A percentile compares a stretch with the other conserved stretches of the same genome.
These are phyloP conservation scores for Fraxinus quadrangulata DNA, from an alignment of 257 asterid species.

Conservation along the genomic window DNA sequence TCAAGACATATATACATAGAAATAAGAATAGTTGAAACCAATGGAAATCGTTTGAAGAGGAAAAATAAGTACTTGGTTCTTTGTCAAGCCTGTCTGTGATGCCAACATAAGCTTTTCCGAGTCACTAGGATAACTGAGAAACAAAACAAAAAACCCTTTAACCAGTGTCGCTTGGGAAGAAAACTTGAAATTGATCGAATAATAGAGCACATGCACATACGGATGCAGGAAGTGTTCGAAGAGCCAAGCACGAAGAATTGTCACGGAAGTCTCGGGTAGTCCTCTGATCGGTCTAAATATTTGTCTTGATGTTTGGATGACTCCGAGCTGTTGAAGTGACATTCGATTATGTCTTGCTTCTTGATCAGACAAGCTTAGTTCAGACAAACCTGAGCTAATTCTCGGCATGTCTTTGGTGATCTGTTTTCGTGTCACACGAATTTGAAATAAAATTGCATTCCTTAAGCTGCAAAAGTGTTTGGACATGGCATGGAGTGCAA, in stretches of 20 bases:
- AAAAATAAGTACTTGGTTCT: slow-evolving; percentile 67
- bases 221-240: slow-evolving; percentile 95
- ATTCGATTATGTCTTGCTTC: slow-evolving; percentile 40
- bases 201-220: slow-evolving; percentile 35
- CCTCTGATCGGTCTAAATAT: slow-evolving; percentile 89
- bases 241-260: slow-evolving; percentile 90
- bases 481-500: slow-evolving; percentile 89
- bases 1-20: background rate
- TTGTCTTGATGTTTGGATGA: slow-evolving; percentile 53
- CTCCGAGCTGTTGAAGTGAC: slow-evolving; percentile 59
- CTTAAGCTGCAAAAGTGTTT: slow-evolving; percentile 72
- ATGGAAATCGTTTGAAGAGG: background rate
- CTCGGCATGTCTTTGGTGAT: slow-evolving; percentile 57
- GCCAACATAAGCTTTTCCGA: slow-evolving; percentile 87
- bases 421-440: slow-evolving; percentile 44
- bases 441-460: slow-evolving; percentile 64
- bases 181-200: background rate
- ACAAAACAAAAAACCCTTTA: background rate
- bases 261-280: slow-evolving; percentile 77
- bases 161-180: background rate
- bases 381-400: slow-evolving; percentile 61
- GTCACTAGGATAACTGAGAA: slow-evolving; percentile 76
- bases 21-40: background rate
- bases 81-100: slow-evolving; percentile 86
- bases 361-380: slow-evolving; percentile 61